phyloP scores from a whole-genome alignment of 768 basidiomycete genomes.

The Rickenella mellea region DNA sequence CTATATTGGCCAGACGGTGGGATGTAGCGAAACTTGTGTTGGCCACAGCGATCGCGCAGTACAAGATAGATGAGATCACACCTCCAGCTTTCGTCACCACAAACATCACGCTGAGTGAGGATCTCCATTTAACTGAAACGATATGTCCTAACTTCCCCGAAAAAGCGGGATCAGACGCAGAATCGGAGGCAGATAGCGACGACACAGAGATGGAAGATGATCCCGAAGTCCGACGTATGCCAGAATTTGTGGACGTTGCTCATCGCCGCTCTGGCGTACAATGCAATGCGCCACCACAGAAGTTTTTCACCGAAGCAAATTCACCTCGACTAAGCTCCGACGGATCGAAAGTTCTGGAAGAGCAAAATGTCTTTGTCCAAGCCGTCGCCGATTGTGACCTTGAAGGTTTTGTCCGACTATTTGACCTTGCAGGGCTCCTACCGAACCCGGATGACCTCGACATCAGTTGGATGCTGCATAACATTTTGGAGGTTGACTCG shows the following conservation, averaged over 20 bases:
- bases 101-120: constrained; percentile 26
- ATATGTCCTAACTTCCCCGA: constrained; percentile 7
- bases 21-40: constrained; percentile 49
- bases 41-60: constrained; percentile 47
- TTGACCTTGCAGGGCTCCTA: constrained; percentile 29
- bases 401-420: constrained; percentile 39
- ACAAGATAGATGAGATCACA: constrained; percentile 30
- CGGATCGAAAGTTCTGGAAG: not conserved
- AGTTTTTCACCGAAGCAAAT: constrained; percentile 21
- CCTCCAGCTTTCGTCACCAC: constrained; percentile 26
- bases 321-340: constrained; percentile 1
- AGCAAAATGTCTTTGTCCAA: constrained; percentile 20
- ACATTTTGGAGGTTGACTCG: constrained; percentile 31
- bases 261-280: constrained; percentile 35
- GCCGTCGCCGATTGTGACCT: constrained; percentile 37
- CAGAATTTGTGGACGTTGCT: constrained; percentile 46
- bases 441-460: constrained; percentile 20
- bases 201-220: constrained; percentile 32
- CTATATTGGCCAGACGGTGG: constrained; percentile 41
- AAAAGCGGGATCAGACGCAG: constrained; percentile 21
- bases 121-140: not conserved
- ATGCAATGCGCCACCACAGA: constrained; percentile 26
- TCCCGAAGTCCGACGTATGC: constrained; percentile 26
- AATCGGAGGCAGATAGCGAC: constrained; percentile 20
- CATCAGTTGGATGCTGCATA: constrained; percentile 9